Base-by-base conservation (phyloP, 768 basidiomycete species). In the Podaxis sp. region DNA sequence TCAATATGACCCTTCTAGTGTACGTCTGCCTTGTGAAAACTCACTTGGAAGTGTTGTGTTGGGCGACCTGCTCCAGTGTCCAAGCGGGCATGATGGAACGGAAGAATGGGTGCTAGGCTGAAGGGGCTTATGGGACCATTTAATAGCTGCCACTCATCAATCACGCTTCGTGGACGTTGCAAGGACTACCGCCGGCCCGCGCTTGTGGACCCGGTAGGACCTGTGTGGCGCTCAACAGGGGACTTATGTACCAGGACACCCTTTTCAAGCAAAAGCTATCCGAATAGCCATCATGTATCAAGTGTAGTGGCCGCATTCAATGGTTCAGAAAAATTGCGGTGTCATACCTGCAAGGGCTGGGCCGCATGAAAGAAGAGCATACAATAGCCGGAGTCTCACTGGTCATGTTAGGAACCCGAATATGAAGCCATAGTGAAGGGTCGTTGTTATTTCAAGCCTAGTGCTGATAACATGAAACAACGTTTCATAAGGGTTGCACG, bases 51-150 rank as follows among this genome's bases (percentile, higher is more conserved):
- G 81, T 79, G 67, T 83, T 86, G 72, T 92, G 89, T 55, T 82
- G 70, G 26, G 85, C 80, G 19, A 92, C 81, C 70, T 91, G 81
- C 28, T 83, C 72, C 49, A 89, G 81, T 17, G 80, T 74, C 77
- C 75, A 80, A 42, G 77, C 74, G 63, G 79, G 73, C 73, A 84
- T 80, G 48, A 67, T 54, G 59, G 33, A 8, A 48, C 70, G 65
- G 70, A 70, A 69, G 61, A 46, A 63, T 55, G 63, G 62, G 60
- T 62, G 51, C 49, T 52, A 42, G 49, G 24, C 26, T 22, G 55
- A 44, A 57, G 13, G 19, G 40, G 30, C 22, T 42, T 19, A 9
- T 12, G 48, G 57, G 33, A 58, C 54, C 40, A 53, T 51, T 13
- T 53, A 55, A 57, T 40, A 53, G 30, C 30, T 33, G 44, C 30